Evolutionary conservation across 306 rosid species (phyloP).

Genomic region (Medicago ruthenica): DNA sequence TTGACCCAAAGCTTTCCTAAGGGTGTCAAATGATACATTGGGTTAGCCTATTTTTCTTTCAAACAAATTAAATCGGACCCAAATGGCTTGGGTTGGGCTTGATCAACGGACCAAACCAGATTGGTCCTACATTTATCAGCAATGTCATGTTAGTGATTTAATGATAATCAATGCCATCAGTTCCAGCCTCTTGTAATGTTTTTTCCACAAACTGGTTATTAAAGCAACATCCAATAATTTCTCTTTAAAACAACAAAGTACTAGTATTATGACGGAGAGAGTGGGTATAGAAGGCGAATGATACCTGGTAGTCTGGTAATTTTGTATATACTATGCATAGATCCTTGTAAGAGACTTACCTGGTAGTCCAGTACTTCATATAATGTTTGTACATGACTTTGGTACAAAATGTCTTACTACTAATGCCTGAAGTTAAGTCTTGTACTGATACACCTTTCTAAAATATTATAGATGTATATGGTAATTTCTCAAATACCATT

Average conservation of each 20-base stretch:
- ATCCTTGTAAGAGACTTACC: conserved; percentile 2
- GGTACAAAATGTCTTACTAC: background rate
- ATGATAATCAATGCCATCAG: background rate
- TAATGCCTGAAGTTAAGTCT: background rate
- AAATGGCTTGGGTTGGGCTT: background rate
- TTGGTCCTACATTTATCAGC: background rate
- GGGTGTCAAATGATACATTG: background rate
- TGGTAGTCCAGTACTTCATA: conserved; percentile 15
- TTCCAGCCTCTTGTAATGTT: background rate
- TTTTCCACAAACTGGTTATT: background rate
- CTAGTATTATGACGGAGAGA: background rate
- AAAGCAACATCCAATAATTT: too few relatives aligned
- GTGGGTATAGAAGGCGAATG: background rate
- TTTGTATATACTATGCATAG: background rate
- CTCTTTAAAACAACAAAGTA: too few relatives aligned
- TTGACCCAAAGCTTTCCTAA: background rate
- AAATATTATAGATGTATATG: conserved; percentile 4
- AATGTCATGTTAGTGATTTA: background rate
- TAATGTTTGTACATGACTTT: conserved; percentile 6
- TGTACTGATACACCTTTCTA: conserved; percentile 29
- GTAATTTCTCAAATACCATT: conserved; percentile 7
- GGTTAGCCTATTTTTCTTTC: background rate
- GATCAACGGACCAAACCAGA: background rate
- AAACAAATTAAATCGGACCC: background rate
- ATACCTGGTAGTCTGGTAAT: background rate